phyloP scores from a whole-genome alignment of 345 rosid genomes.

The Lepidium aucheri region DNA sequence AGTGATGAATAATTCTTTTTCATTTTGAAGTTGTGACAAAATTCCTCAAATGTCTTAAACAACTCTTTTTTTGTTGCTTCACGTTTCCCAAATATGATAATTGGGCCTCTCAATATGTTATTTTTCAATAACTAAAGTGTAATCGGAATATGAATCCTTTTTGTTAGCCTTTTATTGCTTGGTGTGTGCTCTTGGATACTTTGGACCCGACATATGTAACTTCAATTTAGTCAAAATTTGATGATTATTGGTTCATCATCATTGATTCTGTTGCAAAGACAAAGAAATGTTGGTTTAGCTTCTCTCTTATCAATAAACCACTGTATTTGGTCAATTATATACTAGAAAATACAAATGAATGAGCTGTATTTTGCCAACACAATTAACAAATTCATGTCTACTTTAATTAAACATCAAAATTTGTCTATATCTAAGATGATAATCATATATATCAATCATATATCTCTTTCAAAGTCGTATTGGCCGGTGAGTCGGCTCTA shows the following conservation, averaged over 20 bases:
- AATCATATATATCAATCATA: neutral
- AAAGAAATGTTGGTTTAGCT: neutral
- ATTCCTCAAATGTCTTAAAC: neutral
- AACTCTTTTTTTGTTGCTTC: no score
- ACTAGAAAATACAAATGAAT: neutral
- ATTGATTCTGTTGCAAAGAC: neutral
- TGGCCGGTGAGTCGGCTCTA: conserved; percentile 9
- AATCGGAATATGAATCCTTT: neutral
- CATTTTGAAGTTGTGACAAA: neutral
- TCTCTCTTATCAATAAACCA: conserved; percentile 2
- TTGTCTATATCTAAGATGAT: neutral
- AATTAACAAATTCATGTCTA: conserved; percentile 5
- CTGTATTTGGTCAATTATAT: conserved; percentile 18
- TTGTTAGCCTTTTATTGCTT: neutral
- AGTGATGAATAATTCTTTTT: neutral
- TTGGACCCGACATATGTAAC: no score
- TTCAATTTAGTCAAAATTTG: no score
- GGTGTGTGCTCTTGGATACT: neutral
- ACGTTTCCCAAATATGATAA: no score
- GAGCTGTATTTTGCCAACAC: conserved; percentile 12
- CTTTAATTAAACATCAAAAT: neutral
- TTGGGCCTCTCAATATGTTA: no score
- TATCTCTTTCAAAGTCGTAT: neutral
- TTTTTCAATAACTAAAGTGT: conserved; percentile 1
- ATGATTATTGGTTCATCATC: neutral